These are phyloP conservation scores for Pseudogymnoascus pannorum DNA, from an alignment of 2,329 filamentous ascomycete species.

Conservation along the genomic window DNA sequence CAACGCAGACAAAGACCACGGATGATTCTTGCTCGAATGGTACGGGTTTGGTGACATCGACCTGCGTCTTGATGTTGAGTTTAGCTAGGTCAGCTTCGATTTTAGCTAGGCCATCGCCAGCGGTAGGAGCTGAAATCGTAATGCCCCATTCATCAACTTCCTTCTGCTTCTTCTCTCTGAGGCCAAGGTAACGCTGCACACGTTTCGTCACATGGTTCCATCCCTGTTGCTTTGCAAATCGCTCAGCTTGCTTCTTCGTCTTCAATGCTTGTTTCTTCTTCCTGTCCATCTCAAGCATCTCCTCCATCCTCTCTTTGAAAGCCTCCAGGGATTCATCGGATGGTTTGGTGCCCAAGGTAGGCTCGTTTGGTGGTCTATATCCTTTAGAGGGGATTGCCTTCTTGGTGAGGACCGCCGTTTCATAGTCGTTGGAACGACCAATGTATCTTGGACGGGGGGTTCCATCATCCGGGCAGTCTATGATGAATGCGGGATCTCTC, in stretches of 20 bases:
- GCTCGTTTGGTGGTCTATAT: conserved; percentile 23
- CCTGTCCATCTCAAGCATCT: conserved; percentile 42
- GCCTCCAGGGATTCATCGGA: conserved; percentile 34
- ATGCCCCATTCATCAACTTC: background rate
- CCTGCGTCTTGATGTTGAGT: conserved; percentile 19
- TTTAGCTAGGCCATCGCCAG: background rate
- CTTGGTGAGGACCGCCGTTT: conserved; percentile 22
- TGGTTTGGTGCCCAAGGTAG: conserved; percentile 24
- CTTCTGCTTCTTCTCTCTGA: conserved; percentile 39
- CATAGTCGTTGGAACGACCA: conserved; percentile 44
- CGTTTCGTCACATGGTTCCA: conserved; percentile 53
- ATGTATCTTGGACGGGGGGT: conserved; percentile 62
- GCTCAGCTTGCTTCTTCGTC: conserved; percentile 42
- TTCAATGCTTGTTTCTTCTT: conserved; percentile 38
- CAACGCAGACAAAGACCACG: conserved; percentile 70
- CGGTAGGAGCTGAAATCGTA: background rate
- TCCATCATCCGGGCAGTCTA: conserved; percentile 53
- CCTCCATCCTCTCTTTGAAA: conserved; percentile 49
- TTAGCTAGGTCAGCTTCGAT: conserved; percentile 22
- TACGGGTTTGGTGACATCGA: conserved; percentile 39
- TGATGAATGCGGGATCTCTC: conserved; percentile 47
- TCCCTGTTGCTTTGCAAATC: conserved; percentile 41
- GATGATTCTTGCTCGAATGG: conserved; percentile 43
- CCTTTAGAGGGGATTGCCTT: conserved; percentile 26
- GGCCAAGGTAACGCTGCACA: conserved; percentile 62